These are phyloP conservation scores for Arachnopeziza araneosa DNA, from an alignment of 2,329 filamentous ascomycete species.

Conservation along the genomic window DNA sequence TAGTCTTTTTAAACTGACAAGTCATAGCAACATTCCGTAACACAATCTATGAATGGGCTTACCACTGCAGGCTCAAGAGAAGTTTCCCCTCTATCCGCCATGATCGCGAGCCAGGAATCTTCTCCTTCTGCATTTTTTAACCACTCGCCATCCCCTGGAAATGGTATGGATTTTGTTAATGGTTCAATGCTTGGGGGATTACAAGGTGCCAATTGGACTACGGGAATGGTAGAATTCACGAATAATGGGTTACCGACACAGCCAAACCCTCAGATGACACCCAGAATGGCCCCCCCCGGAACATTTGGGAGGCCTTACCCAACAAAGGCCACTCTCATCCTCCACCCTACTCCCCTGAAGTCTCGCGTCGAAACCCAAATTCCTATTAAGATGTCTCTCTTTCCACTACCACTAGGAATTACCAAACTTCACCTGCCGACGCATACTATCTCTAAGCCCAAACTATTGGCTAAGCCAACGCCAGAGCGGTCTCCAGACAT, in stretches of 20 bases:
- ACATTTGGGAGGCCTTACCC: slow-evolving; percentile 17
- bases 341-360: slow-evolving; percentile 67
- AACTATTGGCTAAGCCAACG: slow-evolving; percentile 71
- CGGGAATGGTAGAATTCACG: slow-evolving; percentile 18
- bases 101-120: slow-evolving; percentile 46
- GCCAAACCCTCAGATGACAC: neutral
- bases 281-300: slow-evolving; percentile 17
- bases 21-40: slow-evolving; percentile 45
- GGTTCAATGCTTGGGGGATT: slow-evolving; percentile 25
- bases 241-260: slow-evolving; percentile 14
- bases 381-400: slow-evolving; percentile 74
- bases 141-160: slow-evolving; percentile 42
- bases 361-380: slow-evolving; percentile 97
- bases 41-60: slow-evolving; percentile 45
- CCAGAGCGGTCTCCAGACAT: slow-evolving; percentile 64
- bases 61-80: slow-evolving; percentile 46
- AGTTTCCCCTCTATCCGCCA: slow-evolving; percentile 48
- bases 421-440: slow-evolving; percentile 80
- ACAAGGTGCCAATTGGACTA: slow-evolving; percentile 33
- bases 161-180: slow-evolving; percentile 36
- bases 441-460: slow-evolving; percentile 91
- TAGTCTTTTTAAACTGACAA: slow-evolving; percentile 24
- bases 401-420: slow-evolving; percentile 67
- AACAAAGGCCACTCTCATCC: slow-evolving; percentile 43
- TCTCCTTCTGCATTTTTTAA: slow-evolving; percentile 45